A percentile compares a stretch with the other conserved stretches of the same genome.
These are phyloP conservation scores for Amanita inopinata DNA, from an alignment of 768 basidiomycete genomes.

Conservation along the genomic window DNA sequence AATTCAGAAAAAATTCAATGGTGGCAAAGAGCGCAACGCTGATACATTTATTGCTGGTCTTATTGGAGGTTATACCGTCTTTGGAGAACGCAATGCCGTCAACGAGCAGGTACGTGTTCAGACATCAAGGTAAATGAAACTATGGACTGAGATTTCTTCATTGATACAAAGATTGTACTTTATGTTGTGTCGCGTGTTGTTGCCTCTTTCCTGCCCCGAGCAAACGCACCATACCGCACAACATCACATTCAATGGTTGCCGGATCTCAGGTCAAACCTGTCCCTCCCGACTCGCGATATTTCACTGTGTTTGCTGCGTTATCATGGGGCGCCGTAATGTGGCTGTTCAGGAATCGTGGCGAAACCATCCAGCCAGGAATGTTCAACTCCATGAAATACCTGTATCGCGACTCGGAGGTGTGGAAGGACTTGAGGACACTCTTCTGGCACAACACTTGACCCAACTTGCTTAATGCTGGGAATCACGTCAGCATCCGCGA, in stretches of 20 bases:
- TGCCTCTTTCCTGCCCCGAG: conserved; percentile 84
- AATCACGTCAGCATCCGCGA: not conserved
- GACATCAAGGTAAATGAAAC: conserved; percentile 5
- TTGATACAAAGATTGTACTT: conserved; percentile 69
- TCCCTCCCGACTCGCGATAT: conserved; percentile 77
- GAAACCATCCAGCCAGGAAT: conserved; percentile 95
- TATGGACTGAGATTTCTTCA: conserved; percentile 3
- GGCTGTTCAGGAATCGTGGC: conserved; percentile 77
- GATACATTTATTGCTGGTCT: conserved; percentile 93
- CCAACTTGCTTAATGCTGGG: not conserved
- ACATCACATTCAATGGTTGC: conserved; percentile 30
- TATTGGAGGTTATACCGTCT: conserved; percentile 84
- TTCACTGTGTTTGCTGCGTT: conserved; percentile 85
- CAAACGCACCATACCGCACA: conserved; percentile 42
- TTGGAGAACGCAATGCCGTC: conserved; percentile 77
- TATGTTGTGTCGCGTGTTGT: conserved; percentile 92
- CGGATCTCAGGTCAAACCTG: conserved; percentile 43
- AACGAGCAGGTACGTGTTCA: conserved; percentile 75
- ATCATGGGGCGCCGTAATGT: conserved; percentile 96
- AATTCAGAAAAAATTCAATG: conserved; percentile 71
- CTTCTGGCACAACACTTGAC: conserved; percentile 83
- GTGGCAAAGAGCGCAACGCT: conserved; percentile 68
- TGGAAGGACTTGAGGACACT: conserved; percentile 81
- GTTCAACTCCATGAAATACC: conserved; percentile 93
- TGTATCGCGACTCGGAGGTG: conserved; percentile 86